Percentiles rank a stretch among this genome's conserved stretches.
Evolutionary conservation across 495 filamentous ascomycete genomes (phyloP).

Genomic region (Astrothelium macrocarpum): DNA sequence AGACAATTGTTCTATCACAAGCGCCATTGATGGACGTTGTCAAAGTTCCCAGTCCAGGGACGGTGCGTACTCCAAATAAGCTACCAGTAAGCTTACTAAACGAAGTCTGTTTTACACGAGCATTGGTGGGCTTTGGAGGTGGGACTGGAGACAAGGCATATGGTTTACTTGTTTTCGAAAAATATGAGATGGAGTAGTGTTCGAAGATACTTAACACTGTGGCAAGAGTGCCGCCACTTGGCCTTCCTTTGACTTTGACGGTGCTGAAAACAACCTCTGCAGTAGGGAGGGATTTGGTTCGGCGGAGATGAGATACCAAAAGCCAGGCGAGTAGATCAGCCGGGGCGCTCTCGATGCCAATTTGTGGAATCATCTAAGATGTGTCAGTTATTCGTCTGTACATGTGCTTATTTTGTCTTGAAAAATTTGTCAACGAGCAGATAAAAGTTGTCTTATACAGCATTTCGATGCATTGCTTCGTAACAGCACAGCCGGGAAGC

Average conservation of each 20-base stretch:
- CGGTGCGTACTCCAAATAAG: conserved; percentile 50
- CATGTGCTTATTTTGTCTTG: conserved; percentile 17
- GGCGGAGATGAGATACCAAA: conserved; percentile 54
- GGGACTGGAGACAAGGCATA: conserved; percentile 58
- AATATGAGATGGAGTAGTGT: conserved; percentile 46
- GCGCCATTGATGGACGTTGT: conserved; percentile 49
- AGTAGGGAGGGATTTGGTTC: conserved; percentile 46
- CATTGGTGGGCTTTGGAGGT: conserved; percentile 21
- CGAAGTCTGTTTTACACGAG: background rate
- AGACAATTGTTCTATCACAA: conserved; percentile 58
- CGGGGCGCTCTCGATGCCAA: conserved; percentile 77
- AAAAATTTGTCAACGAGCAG: too few species aligned
- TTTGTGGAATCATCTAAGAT: conserved; percentile 68
- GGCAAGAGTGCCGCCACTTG: conserved; percentile 66
- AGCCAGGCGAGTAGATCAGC: conserved; percentile 70
- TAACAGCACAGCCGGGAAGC: background rate
- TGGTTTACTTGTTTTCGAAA: conserved; percentile 47
- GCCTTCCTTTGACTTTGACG: conserved; percentile 47
- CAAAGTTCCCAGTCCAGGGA: conserved; percentile 59
- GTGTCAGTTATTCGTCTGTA: background rate
- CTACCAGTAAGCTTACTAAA: conserved; percentile 21
- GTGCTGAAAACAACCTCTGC: conserved; percentile 51
- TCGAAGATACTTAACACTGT: conserved; percentile 58
- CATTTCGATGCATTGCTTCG: too few species aligned
- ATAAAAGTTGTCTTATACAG: too few species aligned